phyloP scores from a whole-genome alignment of 164 flowering plant genomes.

The Litsea cubeba region DNA sequence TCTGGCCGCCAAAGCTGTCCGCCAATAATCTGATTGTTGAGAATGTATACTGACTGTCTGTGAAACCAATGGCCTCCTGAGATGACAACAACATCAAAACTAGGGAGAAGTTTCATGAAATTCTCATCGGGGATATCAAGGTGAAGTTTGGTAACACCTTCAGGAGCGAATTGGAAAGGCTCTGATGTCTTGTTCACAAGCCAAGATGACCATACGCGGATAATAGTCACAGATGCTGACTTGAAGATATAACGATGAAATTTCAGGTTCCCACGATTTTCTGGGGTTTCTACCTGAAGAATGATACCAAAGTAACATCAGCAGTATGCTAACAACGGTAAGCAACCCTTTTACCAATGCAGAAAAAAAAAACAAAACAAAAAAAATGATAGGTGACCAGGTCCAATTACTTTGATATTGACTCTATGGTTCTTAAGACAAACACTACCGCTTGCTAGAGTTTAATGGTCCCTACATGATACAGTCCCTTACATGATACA shows the following conservation, averaged over 20 bases:
- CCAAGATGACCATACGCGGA: constrained; percentile 98
- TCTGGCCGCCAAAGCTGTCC: constrained; percentile 96
- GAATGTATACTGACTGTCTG: constrained; percentile 68
- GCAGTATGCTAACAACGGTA: too few relatives aligned
- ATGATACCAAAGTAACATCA: background rate
- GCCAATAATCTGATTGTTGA: constrained; percentile 76
- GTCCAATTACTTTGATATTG: too few relatives aligned
- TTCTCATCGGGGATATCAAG: constrained; percentile 71
- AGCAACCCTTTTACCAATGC: too few relatives aligned
- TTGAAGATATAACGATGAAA: constrained; percentile 81
- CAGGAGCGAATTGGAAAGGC: constrained; percentile 61
- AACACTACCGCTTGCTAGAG: too few relatives aligned
- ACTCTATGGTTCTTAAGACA: too few relatives aligned
- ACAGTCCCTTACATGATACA: too few relatives aligned
- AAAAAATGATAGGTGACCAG: too few relatives aligned
- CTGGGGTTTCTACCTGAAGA: constrained; percentile 79
- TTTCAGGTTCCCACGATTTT: constrained; percentile 63
- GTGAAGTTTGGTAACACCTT: constrained; percentile 63
- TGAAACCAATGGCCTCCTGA: constrained; percentile 99
- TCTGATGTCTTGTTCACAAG: constrained; percentile 66
- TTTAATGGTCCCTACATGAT: too few relatives aligned
- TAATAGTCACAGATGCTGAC: constrained; percentile 58
- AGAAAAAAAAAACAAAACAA: too few relatives aligned
- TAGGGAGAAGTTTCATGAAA: constrained; percentile 53
- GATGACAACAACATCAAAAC: constrained; percentile 71